Percentiles rank a stretch among this genome's conserved stretches.
Evolutionary conservation across 2,329 filamentous ascomycete genomes (phyloP).

Genomic region (Botryotinia calthae): DNA sequence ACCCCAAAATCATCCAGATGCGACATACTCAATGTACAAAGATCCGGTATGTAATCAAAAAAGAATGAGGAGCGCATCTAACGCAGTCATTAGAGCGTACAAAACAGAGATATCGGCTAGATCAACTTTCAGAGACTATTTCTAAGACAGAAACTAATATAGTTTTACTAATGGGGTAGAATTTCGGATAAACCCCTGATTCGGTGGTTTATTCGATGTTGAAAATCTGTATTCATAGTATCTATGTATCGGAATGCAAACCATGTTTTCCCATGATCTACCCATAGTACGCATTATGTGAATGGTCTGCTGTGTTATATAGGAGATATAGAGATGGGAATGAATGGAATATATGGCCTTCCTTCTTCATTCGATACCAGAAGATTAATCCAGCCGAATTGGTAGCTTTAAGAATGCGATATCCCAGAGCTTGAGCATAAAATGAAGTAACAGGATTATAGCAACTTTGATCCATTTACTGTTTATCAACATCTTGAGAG

Average conservation of each 20-base stretch:
- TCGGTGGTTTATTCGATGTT: neutral
- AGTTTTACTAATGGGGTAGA: neutral
- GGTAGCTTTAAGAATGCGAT: neutral
- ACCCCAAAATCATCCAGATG: neutral
- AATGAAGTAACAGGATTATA: neutral
- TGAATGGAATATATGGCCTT: neutral
- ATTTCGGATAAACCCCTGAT: neutral
- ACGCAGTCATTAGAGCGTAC: rapidly evolving
- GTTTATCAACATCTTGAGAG: neutral
- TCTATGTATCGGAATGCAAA: neutral
- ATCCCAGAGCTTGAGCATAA: neutral
- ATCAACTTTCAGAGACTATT: neutral
- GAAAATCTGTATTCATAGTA: neutral
- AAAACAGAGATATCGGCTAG: neutral
- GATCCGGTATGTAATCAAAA: rapidly evolving
- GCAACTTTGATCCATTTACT: neutral
- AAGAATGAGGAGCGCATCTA: neutral
- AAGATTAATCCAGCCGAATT: neutral
- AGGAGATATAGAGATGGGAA: neutral
- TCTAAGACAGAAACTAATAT: neutral
- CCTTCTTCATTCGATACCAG: neutral
- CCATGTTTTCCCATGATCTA: neutral
- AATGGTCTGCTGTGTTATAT: neutral
- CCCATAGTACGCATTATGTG: neutral
- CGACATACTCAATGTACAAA: neutral